Percentiles rank a stretch among this genome's conserved stretches.
Evolutionary conservation across 1,284 basidiomycete species (phyloP).

Genomic region (Moesziomyces antarcticus): DNA sequence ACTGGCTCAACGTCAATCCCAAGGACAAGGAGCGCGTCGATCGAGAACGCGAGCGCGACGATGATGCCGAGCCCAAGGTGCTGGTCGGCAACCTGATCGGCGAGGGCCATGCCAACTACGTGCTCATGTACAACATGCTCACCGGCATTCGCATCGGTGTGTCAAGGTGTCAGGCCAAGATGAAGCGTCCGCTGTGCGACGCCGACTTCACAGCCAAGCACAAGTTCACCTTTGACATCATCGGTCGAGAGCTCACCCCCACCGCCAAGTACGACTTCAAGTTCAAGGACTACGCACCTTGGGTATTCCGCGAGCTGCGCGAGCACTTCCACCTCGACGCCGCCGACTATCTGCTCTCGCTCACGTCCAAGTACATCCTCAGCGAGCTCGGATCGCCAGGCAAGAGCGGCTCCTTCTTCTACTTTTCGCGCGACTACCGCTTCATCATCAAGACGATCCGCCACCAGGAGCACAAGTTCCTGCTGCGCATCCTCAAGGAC

Average conservation of each 20-base stretch:
- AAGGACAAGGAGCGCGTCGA: constrained; percentile 32
- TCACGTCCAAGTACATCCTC: constrained; percentile 97
- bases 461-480: constrained; percentile 92
- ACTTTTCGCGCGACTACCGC: constrained; percentile 97
- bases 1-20: constrained; percentile 34
- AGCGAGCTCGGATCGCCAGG: constrained; percentile 98
- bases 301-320: constrained; percentile 93
- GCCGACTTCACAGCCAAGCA: constrained; percentile 90
- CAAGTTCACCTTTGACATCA: constrained; percentile 97
- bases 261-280: constrained; percentile 97
- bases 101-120: constrained; percentile 97
- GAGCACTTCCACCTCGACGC: constrained; percentile 96
- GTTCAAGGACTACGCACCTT: constrained; percentile 99
- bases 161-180: constrained; percentile 94
- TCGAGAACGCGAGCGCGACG: constrained; percentile 31
- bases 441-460: constrained; percentile 99
- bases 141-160: constrained; percentile 96
- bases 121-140: constrained; percentile 99
- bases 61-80: constrained; percentile 69
- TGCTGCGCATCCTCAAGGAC: constrained; percentile 82
- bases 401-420: constrained; percentile 98
- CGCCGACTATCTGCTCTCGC: constrained; percentile 93
- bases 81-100: constrained; percentile 94
- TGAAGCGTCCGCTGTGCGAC: constrained; percentile 82
- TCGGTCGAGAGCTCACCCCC: constrained; percentile 96